phyloP scores from a whole-genome alignment of 306 rosid genomes.

The Citrullus mucosospermus region DNA sequence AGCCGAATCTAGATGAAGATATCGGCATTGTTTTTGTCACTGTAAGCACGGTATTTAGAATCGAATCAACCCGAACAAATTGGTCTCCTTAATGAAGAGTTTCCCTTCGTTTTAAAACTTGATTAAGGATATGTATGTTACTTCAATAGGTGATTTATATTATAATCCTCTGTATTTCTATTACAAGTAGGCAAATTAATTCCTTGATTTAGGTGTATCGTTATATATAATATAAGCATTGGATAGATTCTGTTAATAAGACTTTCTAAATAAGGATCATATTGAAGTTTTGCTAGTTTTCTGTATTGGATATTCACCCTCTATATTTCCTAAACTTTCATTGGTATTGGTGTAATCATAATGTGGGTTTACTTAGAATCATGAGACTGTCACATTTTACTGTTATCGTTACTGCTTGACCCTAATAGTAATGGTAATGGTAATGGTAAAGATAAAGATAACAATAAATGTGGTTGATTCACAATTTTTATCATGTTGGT shows the following conservation, averaged over 20 bases:
- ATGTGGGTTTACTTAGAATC: too few species aligned
- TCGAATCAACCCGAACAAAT: background rate
- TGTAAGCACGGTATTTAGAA: background rate
- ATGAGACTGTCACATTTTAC: too few species aligned
- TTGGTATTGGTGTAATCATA: too few species aligned
- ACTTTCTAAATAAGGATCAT: background rate
- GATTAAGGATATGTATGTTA: background rate
- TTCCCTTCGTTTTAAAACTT: background rate
- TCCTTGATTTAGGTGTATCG: background rate
- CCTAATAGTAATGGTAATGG: too few species aligned
- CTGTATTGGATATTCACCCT: too few species aligned
- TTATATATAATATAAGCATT: background rate
- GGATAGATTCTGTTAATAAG: background rate
- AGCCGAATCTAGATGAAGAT: background rate
- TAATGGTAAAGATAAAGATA: too few species aligned
- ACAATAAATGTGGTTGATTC: too few species aligned
- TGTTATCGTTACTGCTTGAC: too few species aligned
- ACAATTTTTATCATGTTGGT: too few species aligned
- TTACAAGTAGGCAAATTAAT: background rate
- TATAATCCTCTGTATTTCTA: background rate
- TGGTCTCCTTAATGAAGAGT: background rate
- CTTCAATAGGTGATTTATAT: background rate
- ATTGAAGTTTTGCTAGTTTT: background rate
- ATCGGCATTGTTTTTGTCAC: background rate
- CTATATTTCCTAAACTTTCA: too few species aligned